Evolutionary conservation across 2,329 filamentous ascomycete species (phyloP), one percentile per base, ranked within the genome.

Genomic region (Fusarium fracticaudum): DNA sequence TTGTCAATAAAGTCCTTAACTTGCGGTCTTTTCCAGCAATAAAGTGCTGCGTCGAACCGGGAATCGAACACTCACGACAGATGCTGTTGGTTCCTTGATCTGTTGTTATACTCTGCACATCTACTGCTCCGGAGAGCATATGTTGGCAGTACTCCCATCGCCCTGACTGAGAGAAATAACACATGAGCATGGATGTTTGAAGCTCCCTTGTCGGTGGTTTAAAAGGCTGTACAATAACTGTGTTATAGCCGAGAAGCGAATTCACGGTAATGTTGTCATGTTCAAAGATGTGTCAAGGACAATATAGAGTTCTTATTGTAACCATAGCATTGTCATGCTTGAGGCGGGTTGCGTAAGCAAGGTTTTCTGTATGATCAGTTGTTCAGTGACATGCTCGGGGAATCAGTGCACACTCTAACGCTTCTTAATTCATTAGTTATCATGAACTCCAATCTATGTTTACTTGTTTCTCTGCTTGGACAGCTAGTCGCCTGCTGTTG

Each of bases 351-450:
- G 8, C 22, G 12, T 18, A 13, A 41, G 3, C 3, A 41, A 22
- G 8, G 0, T 9, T n/a, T n/a, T 41, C 40, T 41, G 12, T 3
- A 0, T 5, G 2, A 14, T 22, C 13, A 41, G 3, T 14, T 41
- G 12, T n/a, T n/a, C 40, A 22, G 20, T 41, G 8, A 4, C 40
- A 1, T 22, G 40, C 12, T 41, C 40, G 5, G 40, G 2, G 20
- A 12, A n/a, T 41, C 7, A 41, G 10, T n/a, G 20, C 3, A 41
- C 2, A 14, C 0, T 0, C 13, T 1, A n/a, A n/a, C 6, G 7
- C 18, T 22, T 40, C 11, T 13, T 40, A 2, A 3, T 40, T 13
- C 1, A 13, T 22, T 22, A 20, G 18, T 40, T 11, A 40, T 8
- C 1, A 0, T 22, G 18, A 13, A 40, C 18, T 22, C 3, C 1